Percentiles rank a stretch among this genome's conserved stretches.
Evolutionary conservation across 768 basidiomycete species (phyloP).

Genomic region (Podaxis pistillaris): DNA sequence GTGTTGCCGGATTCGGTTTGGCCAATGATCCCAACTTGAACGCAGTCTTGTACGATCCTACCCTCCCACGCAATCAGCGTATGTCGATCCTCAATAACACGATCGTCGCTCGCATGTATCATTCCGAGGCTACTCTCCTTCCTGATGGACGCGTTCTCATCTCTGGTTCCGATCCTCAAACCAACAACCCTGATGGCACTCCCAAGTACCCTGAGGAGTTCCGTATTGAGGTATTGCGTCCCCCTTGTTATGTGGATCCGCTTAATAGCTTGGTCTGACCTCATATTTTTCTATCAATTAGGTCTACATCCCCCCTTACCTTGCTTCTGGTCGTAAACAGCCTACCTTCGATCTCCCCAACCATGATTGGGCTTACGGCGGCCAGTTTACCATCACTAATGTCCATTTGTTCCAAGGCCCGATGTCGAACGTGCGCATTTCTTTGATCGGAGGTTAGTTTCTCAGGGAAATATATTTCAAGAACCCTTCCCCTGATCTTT

Average conservation of each 20-base stretch:
- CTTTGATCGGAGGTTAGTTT: slow-evolving; percentile 60
- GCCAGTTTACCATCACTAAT: slow-evolving; percentile 50
- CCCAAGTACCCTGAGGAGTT: slow-evolving; percentile 71
- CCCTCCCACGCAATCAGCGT: slow-evolving; percentile 54
- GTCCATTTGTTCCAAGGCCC: slow-evolving; percentile 44
- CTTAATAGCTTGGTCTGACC: neutral
- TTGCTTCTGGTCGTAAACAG: slow-evolving; percentile 57
- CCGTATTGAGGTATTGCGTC: slow-evolving; percentile 45
- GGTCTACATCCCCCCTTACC: slow-evolving; percentile 88
- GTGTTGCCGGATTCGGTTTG: slow-evolving; percentile 73
- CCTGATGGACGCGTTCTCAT: slow-evolving; percentile 74
- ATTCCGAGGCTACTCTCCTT: slow-evolving; percentile 72
- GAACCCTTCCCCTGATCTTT: neutral
- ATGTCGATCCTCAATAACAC: slow-evolving; percentile 67
- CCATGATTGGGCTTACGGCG: slow-evolving; percentile 64
- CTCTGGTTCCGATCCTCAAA: slow-evolving; percentile 75
- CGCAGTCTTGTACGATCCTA: slow-evolving; percentile 71
- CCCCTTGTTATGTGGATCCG: neutral
- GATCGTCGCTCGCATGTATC: slow-evolving; percentile 74
- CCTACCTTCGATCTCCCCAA: slow-evolving; percentile 58
- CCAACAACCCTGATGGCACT: slow-evolving; percentile 37
- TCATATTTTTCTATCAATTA: slow-evolving; percentile 24
- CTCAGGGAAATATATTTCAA: neutral
- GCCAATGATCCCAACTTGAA: slow-evolving; percentile 59
- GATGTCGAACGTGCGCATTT: slow-evolving; percentile 48